Conservation (phyloP, 1,284 basidiomycete genomes). For the Rhodotorula sp. region DNA sequence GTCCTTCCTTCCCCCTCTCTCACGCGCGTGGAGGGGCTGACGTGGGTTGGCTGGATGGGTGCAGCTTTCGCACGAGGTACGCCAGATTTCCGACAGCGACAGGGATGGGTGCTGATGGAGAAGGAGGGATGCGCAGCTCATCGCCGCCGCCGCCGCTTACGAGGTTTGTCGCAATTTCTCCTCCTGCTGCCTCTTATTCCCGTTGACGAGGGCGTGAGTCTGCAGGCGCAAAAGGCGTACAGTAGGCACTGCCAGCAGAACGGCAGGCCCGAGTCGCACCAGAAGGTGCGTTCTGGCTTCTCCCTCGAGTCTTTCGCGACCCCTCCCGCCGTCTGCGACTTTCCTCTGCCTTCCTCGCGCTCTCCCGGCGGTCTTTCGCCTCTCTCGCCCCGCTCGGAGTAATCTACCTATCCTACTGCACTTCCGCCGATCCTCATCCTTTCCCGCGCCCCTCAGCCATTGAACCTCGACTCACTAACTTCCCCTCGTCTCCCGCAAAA, state of each 20-base stretch:
- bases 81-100: no score
- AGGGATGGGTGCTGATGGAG: no score
- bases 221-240: constrained; percentile 45
- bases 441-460: no score
- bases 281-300: constrained; percentile 12
- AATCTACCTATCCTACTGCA: neutral
- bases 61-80: constrained; percentile 29
- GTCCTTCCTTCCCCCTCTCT: neutral
- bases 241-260: constrained; percentile 47
- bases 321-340: neutral
- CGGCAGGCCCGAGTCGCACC: constrained; percentile 40
- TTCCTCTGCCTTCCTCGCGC: neutral
- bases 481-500: neutral
- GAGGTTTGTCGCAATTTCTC: constrained; percentile 2
- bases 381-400: no score
- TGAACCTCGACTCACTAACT: neutral
- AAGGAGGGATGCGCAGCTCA: neutral
- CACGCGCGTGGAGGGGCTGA: neutral
- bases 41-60: fast-evolving
- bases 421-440: no score
- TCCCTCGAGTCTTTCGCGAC: no score
- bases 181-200: neutral
- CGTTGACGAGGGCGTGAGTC: neutral
- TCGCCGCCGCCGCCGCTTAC: constrained; percentile 33
- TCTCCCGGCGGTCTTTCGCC: neutral